phyloP scores from a whole-genome alignment of 2,329 filamentous ascomycete species.

The Paradendryphiella salina region DNA sequence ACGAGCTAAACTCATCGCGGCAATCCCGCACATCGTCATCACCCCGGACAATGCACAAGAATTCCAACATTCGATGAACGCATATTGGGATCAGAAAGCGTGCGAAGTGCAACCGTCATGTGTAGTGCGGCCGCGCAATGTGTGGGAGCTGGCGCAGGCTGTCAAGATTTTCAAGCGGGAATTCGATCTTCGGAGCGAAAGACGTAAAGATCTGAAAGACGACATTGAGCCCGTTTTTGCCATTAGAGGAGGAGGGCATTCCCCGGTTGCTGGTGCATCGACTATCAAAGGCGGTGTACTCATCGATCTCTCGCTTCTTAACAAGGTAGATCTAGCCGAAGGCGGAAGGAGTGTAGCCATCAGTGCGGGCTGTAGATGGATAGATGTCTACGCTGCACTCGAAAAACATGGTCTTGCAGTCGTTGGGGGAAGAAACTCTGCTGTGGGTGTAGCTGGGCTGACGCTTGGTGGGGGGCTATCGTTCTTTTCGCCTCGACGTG shows the following conservation, averaged over 20 bases:
- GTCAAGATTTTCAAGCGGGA: slow-evolving; percentile 36
- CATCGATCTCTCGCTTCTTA: slow-evolving; percentile 24
- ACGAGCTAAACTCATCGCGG: slow-evolving; percentile 12
- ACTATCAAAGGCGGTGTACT: slow-evolving; percentile 27
- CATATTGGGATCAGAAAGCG: slow-evolving; percentile 43
- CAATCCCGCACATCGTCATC: slow-evolving; percentile 19
- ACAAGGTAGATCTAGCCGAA: slow-evolving; percentile 10
- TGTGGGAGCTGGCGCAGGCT: slow-evolving; percentile 34
- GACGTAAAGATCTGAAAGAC: neutral
- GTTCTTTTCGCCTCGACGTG: slow-evolving; percentile 39
- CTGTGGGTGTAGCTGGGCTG: slow-evolving; percentile 39
- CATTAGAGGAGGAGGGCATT: slow-evolving; percentile 55
- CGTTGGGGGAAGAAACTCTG: slow-evolving; percentile 30
- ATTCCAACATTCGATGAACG: slow-evolving; percentile 20
- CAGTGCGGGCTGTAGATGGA: slow-evolving; percentile 29
- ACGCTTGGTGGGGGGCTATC: slow-evolving; percentile 45
- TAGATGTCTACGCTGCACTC: slow-evolving; percentile 19
- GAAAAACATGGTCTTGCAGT: slow-evolving; percentile 24
- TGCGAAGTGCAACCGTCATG: slow-evolving; percentile 40
- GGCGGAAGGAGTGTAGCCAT: slow-evolving; percentile 15
- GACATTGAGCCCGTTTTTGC: slow-evolving; percentile 42
- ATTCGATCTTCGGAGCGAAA: slow-evolving; percentile 29
- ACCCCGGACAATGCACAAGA: slow-evolving; percentile 2
- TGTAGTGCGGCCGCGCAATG: slow-evolving; percentile 34
- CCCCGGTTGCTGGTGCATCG: slow-evolving; percentile 23